These are phyloP conservation scores for Paragyromitra xinjiangensis DNA, from an alignment of 495 filamentous ascomycete genomes.

Conservation along the genomic window DNA sequence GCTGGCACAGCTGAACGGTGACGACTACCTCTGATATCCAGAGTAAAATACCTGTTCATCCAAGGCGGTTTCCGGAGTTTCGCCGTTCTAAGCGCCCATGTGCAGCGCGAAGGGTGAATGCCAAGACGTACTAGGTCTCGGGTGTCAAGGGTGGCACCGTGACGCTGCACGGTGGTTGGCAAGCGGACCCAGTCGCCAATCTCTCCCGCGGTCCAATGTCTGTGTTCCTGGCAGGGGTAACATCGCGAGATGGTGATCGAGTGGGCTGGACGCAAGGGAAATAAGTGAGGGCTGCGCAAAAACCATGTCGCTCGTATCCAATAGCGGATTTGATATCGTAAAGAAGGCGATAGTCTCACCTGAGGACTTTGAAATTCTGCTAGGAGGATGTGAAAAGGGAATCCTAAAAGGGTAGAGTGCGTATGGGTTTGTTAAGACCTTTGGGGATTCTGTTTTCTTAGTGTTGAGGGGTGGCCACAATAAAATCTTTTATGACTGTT, in stretches of 20 bases:
- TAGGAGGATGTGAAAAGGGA: slow-evolving; percentile 17
- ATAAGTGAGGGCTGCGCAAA: slow-evolving; percentile 7
- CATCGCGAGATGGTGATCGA: slow-evolving; percentile 27
- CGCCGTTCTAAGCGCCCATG: slow-evolving; percentile 37
- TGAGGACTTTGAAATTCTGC: not conserved
- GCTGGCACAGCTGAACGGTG: slow-evolving; percentile 11
- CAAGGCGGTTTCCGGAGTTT: slow-evolving; percentile 29
- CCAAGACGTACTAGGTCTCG: slow-evolving; percentile 25
- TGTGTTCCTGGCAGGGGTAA: slow-evolving; percentile 21
- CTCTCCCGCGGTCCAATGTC: slow-evolving; percentile 38
- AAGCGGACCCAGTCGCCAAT: slow-evolving; percentile 33
- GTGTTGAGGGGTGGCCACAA: slow-evolving; percentile 26
- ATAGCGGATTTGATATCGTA: slow-evolving; percentile 37
- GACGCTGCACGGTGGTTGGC: slow-evolving; percentile 40
- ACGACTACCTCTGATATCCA: slow-evolving; percentile 1
- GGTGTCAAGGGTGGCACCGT: slow-evolving; percentile 34
- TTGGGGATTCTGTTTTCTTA: not conserved
- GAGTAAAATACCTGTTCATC: slow-evolving; percentile 4
- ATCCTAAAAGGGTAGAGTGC: slow-evolving; percentile 24
- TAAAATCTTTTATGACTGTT: slow-evolving; percentile 9
- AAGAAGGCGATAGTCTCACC: slow-evolving; percentile 26
- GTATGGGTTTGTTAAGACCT: slow-evolving; percentile 1
- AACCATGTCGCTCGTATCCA: not conserved
- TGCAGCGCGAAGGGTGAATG: slow-evolving; percentile 23
- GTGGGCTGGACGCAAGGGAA: slow-evolving; percentile 18